These are phyloP conservation scores for Cutaneotrichosporon sp. DNA, from an alignment of 1,284 basidiomycete species.

Conservation along the genomic window DNA sequence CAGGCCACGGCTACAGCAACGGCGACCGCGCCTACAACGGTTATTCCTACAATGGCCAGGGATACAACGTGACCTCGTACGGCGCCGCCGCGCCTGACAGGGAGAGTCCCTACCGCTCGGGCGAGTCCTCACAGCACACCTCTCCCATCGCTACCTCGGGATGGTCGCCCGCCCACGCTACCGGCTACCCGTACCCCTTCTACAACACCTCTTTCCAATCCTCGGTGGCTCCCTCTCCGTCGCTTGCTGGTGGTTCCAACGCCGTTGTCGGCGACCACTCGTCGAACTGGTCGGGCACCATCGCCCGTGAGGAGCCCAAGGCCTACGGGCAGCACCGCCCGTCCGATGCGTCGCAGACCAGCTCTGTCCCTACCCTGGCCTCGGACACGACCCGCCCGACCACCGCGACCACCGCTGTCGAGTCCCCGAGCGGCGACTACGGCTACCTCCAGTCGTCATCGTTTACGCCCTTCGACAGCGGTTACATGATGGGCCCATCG, in stretches of 20 bases:
- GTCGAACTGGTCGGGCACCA: too few relatives aligned
- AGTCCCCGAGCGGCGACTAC: background rate
- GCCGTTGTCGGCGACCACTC: too few relatives aligned
- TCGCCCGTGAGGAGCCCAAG: background rate
- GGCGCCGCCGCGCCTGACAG: background rate
- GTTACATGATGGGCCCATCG: background rate
- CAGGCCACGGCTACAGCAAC: too few relatives aligned
- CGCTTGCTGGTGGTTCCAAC: too few relatives aligned
- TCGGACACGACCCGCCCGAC: background rate
- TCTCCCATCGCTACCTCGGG: background rate
- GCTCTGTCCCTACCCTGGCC: background rate
- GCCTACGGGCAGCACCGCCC: background rate
- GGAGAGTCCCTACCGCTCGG: background rate
- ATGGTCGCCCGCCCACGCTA: background rate
- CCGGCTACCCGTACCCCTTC: background rate
- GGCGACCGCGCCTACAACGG: background rate
- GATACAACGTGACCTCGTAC: background rate
- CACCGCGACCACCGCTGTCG: background rate
- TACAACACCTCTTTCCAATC: too few relatives aligned
- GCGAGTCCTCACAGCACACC: background rate
- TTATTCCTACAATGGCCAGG: too few relatives aligned
- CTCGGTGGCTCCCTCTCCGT: background rate
- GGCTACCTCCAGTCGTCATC: too few relatives aligned
- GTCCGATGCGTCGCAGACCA: background rate
- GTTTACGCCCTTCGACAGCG: background rate